A percentile compares a stretch with the other conserved stretches of the same genome.
Evolutionary conservation across 306 rosid species (phyloP).

Genomic region (Vigna angularis): DNA sequence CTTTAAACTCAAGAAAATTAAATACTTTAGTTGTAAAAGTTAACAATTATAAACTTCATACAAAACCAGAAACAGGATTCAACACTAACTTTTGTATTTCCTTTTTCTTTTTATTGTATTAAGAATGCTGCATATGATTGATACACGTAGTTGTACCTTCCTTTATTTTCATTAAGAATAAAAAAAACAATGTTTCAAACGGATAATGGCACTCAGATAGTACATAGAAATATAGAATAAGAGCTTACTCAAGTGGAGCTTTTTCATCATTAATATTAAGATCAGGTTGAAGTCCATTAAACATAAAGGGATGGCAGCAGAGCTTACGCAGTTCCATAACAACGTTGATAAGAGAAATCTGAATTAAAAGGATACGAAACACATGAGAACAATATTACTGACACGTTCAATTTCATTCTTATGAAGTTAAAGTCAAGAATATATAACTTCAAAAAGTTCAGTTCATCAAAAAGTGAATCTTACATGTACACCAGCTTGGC

Average conservation of each 20-base stretch:
- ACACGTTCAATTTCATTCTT: conserved; percentile 2
- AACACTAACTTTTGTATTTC: neutral
- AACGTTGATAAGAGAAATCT: conserved; percentile 97
- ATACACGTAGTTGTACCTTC: too few species aligned
- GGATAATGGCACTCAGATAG: conserved; percentile 11
- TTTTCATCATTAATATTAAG: conserved; percentile 71
- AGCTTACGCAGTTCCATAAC: conserved; percentile 99
- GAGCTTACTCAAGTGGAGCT: conserved; percentile 73
- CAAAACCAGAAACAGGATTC: conserved; percentile 19
- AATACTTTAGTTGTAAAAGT: too few species aligned
- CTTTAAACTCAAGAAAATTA: too few species aligned
- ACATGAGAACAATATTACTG: conserved; percentile 33
- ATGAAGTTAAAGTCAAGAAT: conserved; percentile 29
- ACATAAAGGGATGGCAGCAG: conserved; percentile 94
- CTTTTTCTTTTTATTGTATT: too few species aligned
- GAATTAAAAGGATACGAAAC: conserved; percentile 46
- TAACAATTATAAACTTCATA: too few species aligned
- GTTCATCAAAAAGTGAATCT: conserved; percentile 39
- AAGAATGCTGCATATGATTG: too few species aligned
- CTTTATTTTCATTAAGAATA: too few species aligned
- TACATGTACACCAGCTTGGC: conserved; percentile 96
- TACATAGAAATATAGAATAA: conserved; percentile 16
- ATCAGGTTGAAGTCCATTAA: conserved; percentile 94
- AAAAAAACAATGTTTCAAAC: conserved; percentile 2
- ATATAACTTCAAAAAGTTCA: conserved; percentile 33